Percentiles rank a stretch among this genome's conserved stretches.
Evolutionary conservation across 306 rosid species (phyloP).

Genomic region (Cicer judaicum): DNA sequence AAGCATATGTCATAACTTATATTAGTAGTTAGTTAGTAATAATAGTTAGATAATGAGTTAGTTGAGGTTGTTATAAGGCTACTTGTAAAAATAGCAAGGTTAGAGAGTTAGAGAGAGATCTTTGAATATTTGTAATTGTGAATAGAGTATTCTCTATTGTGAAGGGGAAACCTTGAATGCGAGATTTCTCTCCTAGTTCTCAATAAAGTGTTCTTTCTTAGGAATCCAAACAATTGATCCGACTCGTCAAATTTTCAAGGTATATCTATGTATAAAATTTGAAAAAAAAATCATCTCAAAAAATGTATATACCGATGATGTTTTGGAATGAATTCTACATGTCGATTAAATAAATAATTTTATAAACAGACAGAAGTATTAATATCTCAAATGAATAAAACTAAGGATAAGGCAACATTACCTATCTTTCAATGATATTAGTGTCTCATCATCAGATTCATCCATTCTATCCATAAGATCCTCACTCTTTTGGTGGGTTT

Average conservation of each 20-base stretch:
- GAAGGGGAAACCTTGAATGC: no score
- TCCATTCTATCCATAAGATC: conserved; percentile 49
- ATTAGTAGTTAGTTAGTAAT: no score
- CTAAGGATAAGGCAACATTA: conserved; percentile 38
- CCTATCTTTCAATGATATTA: conserved; percentile 71
- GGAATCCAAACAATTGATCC: no score
- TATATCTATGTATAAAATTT: conserved; percentile 25
- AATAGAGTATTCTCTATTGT: no score
- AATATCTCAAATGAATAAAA: neutral
- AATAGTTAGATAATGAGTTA: no score
- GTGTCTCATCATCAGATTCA: conserved; percentile 74
- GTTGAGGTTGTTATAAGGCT: no score
- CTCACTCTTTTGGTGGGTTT: conserved; percentile 45
- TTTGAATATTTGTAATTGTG: no score
- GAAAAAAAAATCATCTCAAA: neutral
- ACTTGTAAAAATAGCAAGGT: no score
- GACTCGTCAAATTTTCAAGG: no score
- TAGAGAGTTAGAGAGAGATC: no score
- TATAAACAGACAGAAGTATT: conserved; percentile 1
- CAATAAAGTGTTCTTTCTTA: no score
- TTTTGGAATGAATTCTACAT: conserved; percentile 18
- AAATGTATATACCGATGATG: neutral
- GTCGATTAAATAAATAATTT: conserved; percentile 12
- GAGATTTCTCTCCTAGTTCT: no score
- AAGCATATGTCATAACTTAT: neutral